These are phyloP conservation scores for Parachaetomium inaequale DNA, from an alignment of 495 filamentous ascomycete species.

Conservation along the genomic window DNA sequence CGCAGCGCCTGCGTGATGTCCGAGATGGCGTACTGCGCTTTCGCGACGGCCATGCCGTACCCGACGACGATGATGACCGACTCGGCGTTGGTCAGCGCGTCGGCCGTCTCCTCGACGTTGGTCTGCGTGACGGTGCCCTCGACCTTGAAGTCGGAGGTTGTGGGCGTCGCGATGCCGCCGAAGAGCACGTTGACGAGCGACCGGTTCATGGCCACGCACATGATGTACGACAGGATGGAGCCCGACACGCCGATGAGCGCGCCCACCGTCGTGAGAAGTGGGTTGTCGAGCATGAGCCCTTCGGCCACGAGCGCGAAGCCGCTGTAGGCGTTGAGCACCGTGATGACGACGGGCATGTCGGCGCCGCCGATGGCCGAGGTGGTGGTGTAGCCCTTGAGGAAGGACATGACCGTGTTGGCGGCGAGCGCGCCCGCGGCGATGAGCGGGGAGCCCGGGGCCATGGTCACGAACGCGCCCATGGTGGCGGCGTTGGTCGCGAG, in stretches of 20 bases:
- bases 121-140: conserved; percentile 69
- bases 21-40: conserved; percentile 79
- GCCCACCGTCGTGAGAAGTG: conserved; percentile 71
- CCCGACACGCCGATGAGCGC: conserved; percentile 77
- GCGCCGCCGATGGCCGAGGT: conserved; percentile 81
- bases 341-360: conserved; percentile 85
- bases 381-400: conserved; percentile 77
- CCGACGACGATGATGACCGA: conserved; percentile 80
- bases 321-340: conserved; percentile 79
- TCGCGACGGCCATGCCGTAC: conserved; percentile 85
- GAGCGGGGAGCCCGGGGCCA: conserved; percentile 67
- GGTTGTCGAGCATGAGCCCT: conserved; percentile 82
- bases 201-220: conserved; percentile 82
- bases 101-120: conserved; percentile 69
- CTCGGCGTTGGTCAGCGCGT: conserved; percentile 64
- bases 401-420: conserved; percentile 69
- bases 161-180: conserved; percentile 64
- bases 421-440: conserved; percentile 71
- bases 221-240: conserved; percentile 76
- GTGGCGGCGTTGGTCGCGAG: conserved; percentile 69
- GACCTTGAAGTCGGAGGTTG: conserved; percentile 60
- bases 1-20: conserved; percentile 71
- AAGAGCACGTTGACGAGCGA: conserved; percentile 78
- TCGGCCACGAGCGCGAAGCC: conserved; percentile 81
- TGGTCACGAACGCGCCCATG: conserved; percentile 72